These are phyloP conservation scores for Candida schatavii DNA, from an alignment of 805 yeast species.

Conservation along the genomic window DNA sequence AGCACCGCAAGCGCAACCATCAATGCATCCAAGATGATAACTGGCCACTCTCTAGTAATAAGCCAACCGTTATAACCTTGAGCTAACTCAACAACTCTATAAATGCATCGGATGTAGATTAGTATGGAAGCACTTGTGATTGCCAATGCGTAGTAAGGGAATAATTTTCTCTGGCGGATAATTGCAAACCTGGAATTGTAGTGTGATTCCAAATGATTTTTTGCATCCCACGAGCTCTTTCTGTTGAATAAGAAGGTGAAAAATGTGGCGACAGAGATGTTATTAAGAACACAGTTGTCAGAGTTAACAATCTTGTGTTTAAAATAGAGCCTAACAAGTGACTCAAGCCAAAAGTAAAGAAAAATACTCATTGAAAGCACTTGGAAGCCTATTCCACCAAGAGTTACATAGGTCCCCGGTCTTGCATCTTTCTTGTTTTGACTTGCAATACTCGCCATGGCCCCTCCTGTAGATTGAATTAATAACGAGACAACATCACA, in stretches of 20 bases:
- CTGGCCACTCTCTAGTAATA: constrained; percentile 31
- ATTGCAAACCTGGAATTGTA: constrained; percentile 25
- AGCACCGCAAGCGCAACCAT: constrained; percentile 37
- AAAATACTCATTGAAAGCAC: constrained; percentile 39
- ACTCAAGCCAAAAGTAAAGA: constrained; percentile 34
- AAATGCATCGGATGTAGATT: constrained; percentile 35
- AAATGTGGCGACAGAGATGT: constrained; percentile 21
- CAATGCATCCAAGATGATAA: constrained; percentile 38
- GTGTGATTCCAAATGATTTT: constrained; percentile 22
- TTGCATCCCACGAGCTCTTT: constrained; percentile 18
- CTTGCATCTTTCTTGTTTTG: constrained; percentile 16
- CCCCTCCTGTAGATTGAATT: constrained; percentile 43
- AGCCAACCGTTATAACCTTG: constrained; percentile 38
- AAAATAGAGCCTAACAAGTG: constrained; percentile 30
- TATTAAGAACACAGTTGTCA: constrained; percentile 14
- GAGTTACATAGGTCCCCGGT: constrained; percentile 37
- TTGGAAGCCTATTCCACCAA: constrained; percentile 38
- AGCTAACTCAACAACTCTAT: constrained; percentile 39
- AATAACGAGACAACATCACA: constrained; percentile 35
- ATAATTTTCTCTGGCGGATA: constrained; percentile 24
- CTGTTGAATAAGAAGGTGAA: constrained; percentile 27
- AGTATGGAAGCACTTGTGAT: constrained; percentile 29
- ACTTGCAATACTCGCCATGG: constrained; percentile 30
- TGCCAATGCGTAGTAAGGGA: constrained; percentile 32
- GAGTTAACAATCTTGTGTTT: constrained; percentile 14